Evolutionary conservation across 768 basidiomycete genomes (phyloP), one percentile per base, ranked within the genome.

Genomic region (Pisolithus microcarpus): DNA sequence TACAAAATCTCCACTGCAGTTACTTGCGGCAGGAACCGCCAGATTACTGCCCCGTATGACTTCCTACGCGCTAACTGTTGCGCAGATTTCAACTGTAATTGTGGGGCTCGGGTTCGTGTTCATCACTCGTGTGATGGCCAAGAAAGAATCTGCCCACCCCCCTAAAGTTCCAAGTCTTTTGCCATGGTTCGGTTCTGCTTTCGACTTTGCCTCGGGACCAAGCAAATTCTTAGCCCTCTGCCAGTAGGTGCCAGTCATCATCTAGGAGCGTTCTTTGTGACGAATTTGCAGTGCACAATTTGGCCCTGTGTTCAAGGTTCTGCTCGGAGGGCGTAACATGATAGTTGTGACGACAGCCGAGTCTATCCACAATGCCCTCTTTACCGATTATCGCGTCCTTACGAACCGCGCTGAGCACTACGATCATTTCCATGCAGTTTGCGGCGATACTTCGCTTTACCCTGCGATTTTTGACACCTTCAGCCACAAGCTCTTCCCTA

Each of bases 301-400:
- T 30, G 30, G 30, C 8, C 30, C 30, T 10, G 39, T 52, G 3
- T 64, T 55, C 42, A 44, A 48, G 10, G 34, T 64, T 7, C 52
- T 52, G 2, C 56, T 64, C 26, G 61, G 63, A 31, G 26, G 37
- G 40, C 47, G 56, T 58, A 16, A n/a, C 5, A 11, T 64, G 26
- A 11, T 52, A 0, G 56, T 64, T 2, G 28, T 64, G 24, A 54
- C 61, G 3, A 56, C 63, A 0, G 52, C 50, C 1, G 47, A 58
- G 9, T 48, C 37, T 13, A 58, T 65, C 10, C 48, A 55, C 6
- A 51, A 56, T 0, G 46, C 54, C 39, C 51, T 57, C 39, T 49
- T 36, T 0, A 18, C 55, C 7, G 16, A 55, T 26, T 9, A 50
- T 1, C 45, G 52, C 15, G 9, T 39, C 1, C 61, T 64, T 9